Evolutionary conservation across 2,329 filamentous ascomycete genomes (phyloP).

Genomic region (Fusarium pseudoanthophilum): DNA sequence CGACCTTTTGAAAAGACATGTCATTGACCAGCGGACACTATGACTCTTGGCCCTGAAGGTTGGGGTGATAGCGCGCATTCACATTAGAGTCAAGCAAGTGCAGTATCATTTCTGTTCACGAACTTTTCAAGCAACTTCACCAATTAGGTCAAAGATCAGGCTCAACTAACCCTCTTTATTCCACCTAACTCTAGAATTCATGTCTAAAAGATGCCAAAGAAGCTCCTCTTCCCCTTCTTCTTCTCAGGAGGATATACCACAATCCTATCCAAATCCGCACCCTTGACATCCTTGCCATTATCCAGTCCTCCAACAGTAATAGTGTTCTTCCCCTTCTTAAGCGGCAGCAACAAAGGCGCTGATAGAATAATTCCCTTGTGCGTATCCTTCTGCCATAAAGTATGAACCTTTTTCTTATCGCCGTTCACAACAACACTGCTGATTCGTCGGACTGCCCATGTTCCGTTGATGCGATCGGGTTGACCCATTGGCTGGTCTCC

Average conservation of each 20-base stretch:
- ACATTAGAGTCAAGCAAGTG: fast-evolving
- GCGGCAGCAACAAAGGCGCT: constrained; percentile 63
- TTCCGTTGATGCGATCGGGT: constrained; percentile 68
- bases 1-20: fast-evolving
- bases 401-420: constrained; percentile 55
- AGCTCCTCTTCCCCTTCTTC: constrained; percentile 20
- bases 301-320: constrained; percentile 67
- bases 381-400: constrained; percentile 62
- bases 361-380: constrained; percentile 69
- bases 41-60: fast-evolving
- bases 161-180: too few species aligned
- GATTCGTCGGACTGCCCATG: constrained; percentile 69
- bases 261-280: constrained; percentile 68
- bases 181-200: fast-evolving
- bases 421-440: constrained; percentile 69
- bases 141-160: neutral
- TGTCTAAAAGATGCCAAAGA: constrained; percentile 5
- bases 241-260: constrained; percentile 68
- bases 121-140: fast-evolving
- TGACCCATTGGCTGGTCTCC: constrained; percentile 64
- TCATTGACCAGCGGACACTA: fast-evolving
- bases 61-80: neutral
- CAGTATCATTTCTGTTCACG: fast-evolving
- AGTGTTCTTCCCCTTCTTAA: constrained; percentile 64
- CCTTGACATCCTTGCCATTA: constrained; percentile 67